Evolutionary conservation across 495 filamentous ascomycete genomes (phyloP).

Genomic region (Annulohypoxylon moriforme): DNA sequence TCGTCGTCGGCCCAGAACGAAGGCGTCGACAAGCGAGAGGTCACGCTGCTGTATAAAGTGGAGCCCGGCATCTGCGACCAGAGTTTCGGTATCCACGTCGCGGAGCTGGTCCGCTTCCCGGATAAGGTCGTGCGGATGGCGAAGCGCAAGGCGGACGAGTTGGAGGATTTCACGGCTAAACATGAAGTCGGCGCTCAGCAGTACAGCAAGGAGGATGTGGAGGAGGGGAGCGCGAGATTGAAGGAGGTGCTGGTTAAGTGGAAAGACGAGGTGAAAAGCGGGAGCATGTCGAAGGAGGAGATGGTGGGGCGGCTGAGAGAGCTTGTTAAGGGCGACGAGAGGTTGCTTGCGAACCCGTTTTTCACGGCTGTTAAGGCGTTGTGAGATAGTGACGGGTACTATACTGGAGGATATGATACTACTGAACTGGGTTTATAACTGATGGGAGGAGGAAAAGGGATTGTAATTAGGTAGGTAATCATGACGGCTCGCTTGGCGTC

Average conservation of each 20-base stretch:
- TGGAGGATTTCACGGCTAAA: constrained; percentile 92
- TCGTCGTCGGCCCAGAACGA: constrained; percentile 49
- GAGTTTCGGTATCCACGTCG: constrained; percentile 97
- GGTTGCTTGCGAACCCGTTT: constrained; percentile 83
- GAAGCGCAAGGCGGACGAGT: constrained; percentile 95
- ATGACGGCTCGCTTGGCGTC: constrained; percentile 36
- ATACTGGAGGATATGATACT: background rate
- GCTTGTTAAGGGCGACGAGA: constrained; percentile 75
- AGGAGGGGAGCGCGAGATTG: constrained; percentile 86
- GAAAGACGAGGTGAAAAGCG: constrained; percentile 82
- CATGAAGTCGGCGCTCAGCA: constrained; percentile 65
- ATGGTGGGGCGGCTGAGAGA: constrained; percentile 84
- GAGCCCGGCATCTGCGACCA: constrained; percentile 96
- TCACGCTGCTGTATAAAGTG: constrained; percentile 96
- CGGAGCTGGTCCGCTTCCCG: constrained; percentile 97
- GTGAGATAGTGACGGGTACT: constrained; percentile 50
- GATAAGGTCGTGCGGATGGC: constrained; percentile 98
- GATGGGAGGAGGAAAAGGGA: constrained; percentile 7
- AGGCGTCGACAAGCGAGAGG: constrained; percentile 73
- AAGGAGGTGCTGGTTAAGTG: constrained; percentile 88
- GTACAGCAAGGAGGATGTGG: constrained; percentile 85
- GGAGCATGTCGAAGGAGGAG: constrained; percentile 75
- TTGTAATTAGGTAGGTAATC: constrained; percentile 27
- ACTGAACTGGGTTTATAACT: background rate
- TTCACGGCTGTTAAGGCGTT: constrained; percentile 88